Conservation (phyloP, 345 rosid genomes). For the Stellera chamaejasme region DNA sequence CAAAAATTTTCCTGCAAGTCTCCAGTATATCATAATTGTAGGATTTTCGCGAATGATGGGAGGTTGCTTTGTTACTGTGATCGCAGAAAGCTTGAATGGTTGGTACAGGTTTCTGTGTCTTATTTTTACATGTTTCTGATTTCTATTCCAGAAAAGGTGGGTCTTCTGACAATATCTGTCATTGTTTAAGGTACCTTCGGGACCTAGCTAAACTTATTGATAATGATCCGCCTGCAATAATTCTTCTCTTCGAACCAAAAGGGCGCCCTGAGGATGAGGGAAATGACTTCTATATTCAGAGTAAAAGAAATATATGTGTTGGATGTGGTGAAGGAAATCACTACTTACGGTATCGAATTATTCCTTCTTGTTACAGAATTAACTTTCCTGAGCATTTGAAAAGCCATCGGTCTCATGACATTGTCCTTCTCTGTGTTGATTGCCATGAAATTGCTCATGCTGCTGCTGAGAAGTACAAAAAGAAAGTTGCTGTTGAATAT, state of each 20-base stretch:
- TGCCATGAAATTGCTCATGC: conserved; percentile 96
- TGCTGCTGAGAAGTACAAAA: conserved; percentile 91
- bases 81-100: conserved; percentile 90
- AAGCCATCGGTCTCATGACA: conserved; percentile 99
- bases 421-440: conserved; percentile 91
- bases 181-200: conserved; percentile 50
- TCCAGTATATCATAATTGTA: conserved; percentile 92
- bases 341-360: conserved; percentile 82
- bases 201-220: conserved; percentile 79
- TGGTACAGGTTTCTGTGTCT: conserved; percentile 14
- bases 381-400: conserved; percentile 97
- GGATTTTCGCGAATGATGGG: conserved; percentile 93
- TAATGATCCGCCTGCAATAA: conserved; percentile 78
- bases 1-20: conserved; percentile 94
- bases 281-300: conserved; percentile 91
- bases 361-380: conserved; percentile 94
- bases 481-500: conserved; percentile 60
- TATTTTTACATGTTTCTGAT: conserved; percentile 4
- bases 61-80: conserved; percentile 92
- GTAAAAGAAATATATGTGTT: conserved; percentile 88
- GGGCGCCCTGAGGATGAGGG: conserved; percentile 98
- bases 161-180: conserved; percentile 9
- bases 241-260: conserved; percentile 90
- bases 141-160: conserved; percentile 4
- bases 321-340: conserved; percentile 96